phyloP scores from a whole-genome alignment of 1,284 basidiomycete genomes.

The Sanghuangporus weigelae region DNA sequence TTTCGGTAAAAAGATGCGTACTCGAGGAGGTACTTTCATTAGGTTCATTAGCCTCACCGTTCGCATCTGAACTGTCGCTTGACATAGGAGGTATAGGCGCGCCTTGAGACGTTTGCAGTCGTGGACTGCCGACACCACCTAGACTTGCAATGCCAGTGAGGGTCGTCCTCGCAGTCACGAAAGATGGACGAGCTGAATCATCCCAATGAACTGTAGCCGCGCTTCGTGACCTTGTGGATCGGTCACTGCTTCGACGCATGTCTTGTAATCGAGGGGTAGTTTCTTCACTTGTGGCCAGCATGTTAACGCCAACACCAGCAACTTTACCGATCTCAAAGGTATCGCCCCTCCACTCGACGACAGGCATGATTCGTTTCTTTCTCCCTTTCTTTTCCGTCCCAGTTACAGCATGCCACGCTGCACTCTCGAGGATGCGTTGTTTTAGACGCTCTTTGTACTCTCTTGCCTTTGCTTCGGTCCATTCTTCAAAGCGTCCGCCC shows the following conservation, averaged over 20 bases:
- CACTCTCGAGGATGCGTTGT: conserved; percentile 56
- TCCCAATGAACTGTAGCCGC: conserved; percentile 14
- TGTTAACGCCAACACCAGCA: conserved; percentile 44
- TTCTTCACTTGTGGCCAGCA: conserved; percentile 26
- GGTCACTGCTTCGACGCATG: background rate
- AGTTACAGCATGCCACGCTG: conserved; percentile 23
- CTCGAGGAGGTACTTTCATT: conserved; percentile 20
- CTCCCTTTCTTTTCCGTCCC: conserved; percentile 38
- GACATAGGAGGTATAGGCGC: background rate
- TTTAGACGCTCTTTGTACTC: conserved; percentile 51
- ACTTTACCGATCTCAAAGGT: conserved; percentile 72
- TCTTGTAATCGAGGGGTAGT: background rate
- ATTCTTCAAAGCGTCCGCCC: conserved; percentile 59
- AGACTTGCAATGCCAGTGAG: background rate
- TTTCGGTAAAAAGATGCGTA: conserved; percentile 18
- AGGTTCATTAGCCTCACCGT: background rate
- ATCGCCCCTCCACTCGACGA: conserved; percentile 57
- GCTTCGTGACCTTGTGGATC: background rate
- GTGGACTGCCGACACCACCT: background rate
- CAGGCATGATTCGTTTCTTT: conserved; percentile 26
- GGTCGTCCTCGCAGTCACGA: background rate
- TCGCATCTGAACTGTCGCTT: conserved; percentile 2
- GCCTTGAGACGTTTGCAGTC: background rate
- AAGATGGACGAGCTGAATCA: background rate
- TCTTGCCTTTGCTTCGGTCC: conserved; percentile 52